Evolutionary conservation across 257 asterid genomes (phyloP).

Genomic region (Fraxinus anomala): DNA sequence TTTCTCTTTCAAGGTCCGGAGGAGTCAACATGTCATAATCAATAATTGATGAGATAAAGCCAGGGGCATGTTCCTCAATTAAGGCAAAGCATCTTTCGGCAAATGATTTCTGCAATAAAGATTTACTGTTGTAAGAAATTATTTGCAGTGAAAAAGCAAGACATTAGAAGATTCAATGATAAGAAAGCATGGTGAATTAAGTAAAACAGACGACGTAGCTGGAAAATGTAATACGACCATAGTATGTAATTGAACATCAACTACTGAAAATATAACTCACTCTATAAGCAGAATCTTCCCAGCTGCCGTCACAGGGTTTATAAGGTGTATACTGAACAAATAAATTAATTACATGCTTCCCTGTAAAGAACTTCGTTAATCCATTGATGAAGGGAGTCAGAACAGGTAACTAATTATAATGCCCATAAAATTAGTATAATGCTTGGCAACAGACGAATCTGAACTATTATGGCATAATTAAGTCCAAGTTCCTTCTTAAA

Average conservation of each 20-base stretch:
- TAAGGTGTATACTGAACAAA: conserved; percentile 95
- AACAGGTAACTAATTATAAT: neutral
- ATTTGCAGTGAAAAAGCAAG: neutral
- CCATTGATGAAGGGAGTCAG: conserved; percentile 12
- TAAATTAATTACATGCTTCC: conserved; percentile 87
- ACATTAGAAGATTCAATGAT: neutral
- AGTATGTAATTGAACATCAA: neutral
- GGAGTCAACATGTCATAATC: conserved; percentile 98
- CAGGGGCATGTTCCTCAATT: conserved; percentile 93
- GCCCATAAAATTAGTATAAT: neutral
- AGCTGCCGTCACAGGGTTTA: conserved; percentile 86
- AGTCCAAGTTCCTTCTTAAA: neutral
- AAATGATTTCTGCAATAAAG: conserved; percentile 61
- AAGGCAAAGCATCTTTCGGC: conserved; percentile 77
- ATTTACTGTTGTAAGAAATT: conserved; percentile 9
- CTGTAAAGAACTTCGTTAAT: conserved; percentile 39
- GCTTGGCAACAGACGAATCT: neutral
- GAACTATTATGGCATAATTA: neutral
- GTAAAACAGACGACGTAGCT: too few relatives aligned
- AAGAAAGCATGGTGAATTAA: too few relatives aligned
- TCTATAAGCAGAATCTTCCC: conserved; percentile 85
- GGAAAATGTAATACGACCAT: too few relatives aligned
- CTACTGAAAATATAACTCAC: conserved; percentile 45
- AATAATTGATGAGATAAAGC: conserved; percentile 74
- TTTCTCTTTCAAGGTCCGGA: conserved; percentile 85